A percentile compares a stretch with the other conserved stretches of the same genome.
These are phyloP conservation scores for Botryotinia calthae DNA, from an alignment of 2,329 filamentous ascomycete species.

Conservation along the genomic window DNA sequence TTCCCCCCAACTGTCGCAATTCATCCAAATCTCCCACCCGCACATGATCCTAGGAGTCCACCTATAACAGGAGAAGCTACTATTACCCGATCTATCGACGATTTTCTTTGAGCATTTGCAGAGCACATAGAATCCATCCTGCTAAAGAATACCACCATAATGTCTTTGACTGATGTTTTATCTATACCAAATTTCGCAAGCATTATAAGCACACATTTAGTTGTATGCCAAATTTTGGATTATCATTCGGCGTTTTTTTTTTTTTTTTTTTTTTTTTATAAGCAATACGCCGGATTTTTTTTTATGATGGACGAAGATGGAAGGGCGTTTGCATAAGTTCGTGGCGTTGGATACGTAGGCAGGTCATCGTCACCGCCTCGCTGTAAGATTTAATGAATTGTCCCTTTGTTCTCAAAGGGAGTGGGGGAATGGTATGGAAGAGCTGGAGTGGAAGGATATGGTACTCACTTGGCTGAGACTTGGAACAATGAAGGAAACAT, in stretches of 20 bases:
- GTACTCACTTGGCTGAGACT: constrained; percentile 5
- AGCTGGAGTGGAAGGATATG: constrained; percentile 4
- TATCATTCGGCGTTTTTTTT: constrained; percentile 15
- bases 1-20: constrained; percentile 45
- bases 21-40: constrained; percentile 32
- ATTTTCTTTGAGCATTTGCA: constrained; percentile 57
- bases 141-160: constrained; percentile 16
- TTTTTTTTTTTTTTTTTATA: background rate
- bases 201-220: constrained; percentile 20
- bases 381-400: constrained; percentile 23
- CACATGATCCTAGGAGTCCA: constrained; percentile 69
- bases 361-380: constrained; percentile 20
- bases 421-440: background rate
- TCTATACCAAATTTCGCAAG: constrained; percentile 21
- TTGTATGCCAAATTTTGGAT: constrained; percentile 19
- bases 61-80: constrained; percentile 71
- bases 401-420: constrained; percentile 10
- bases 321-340: constrained; percentile 22
- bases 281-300: constrained; percentile 18
- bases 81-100: constrained; percentile 75
- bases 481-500: constrained; percentile 3
- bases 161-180: constrained; percentile 18
- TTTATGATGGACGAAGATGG: constrained; percentile 21
- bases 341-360: constrained; percentile 23
- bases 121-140: constrained; percentile 17